These are phyloP conservation scores for Termitomyces sp. DNA, from an alignment of 768 basidiomycete species.

Conservation along the genomic window DNA sequence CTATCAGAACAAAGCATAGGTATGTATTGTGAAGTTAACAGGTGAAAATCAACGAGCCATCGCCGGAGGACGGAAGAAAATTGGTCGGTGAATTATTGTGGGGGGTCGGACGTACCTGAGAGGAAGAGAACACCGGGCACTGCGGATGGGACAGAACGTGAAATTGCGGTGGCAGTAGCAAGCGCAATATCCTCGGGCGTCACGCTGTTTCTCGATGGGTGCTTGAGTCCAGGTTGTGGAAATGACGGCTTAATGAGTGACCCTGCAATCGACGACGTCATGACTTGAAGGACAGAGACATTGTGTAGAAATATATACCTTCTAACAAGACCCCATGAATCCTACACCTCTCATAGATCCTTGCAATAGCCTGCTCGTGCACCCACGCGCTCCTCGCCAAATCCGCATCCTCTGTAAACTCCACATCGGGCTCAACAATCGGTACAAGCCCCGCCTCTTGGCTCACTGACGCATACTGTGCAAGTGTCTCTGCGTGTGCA, in stretches of 20 bases:
- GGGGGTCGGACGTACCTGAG: constrained; percentile 32
- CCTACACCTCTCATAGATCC: constrained; percentile 43
- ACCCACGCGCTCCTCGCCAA: constrained; percentile 42
- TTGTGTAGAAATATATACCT: constrained; percentile 23
- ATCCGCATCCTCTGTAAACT: constrained; percentile 45
- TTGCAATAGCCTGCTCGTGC: constrained; percentile 39
- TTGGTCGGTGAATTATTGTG: background rate
- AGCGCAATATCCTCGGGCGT: constrained; percentile 40
- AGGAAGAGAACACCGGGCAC: constrained; percentile 49
- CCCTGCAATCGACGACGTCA: constrained; percentile 22
- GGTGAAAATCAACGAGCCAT: background rate
- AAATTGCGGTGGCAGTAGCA: constrained; percentile 42
- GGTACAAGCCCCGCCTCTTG: constrained; percentile 51
- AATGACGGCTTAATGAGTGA: constrained; percentile 51
- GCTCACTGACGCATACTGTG: constrained; percentile 46
- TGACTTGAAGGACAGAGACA: background rate
- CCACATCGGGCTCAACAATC: constrained; percentile 50
- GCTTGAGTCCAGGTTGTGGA: constrained; percentile 44
- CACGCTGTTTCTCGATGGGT: constrained; percentile 31
- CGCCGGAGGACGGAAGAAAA: background rate
- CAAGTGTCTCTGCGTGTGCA: constrained; percentile 43
- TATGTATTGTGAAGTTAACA: too few relatives aligned
- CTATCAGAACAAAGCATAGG: constrained; percentile 17
- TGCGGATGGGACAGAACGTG: constrained; percentile 40
- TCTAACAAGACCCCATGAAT: constrained; percentile 46